Conservation (phyloP, 192 early-diverging fungal species). For the Entrophospora sp. region DNA sequence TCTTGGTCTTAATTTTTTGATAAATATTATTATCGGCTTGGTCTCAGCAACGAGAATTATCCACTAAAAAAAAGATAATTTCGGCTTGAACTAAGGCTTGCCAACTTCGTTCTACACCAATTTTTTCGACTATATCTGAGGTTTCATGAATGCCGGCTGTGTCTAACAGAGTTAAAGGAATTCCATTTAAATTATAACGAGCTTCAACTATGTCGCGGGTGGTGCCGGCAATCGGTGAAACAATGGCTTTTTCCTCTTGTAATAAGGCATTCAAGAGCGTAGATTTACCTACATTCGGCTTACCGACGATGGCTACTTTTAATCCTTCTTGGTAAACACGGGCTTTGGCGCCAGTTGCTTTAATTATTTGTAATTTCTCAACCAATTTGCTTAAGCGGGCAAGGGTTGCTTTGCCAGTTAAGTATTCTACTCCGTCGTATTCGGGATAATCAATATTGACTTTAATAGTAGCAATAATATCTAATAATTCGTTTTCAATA, state of each 20-base stretch:
- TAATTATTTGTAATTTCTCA: neutral
- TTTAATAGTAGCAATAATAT: conserved; percentile 9
- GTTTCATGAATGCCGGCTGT: neutral
- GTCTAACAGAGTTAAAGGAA: neutral
- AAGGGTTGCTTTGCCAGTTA: neutral
- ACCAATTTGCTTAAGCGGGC: neutral
- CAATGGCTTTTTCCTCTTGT: conserved; percentile 3
- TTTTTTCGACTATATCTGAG: neutral
- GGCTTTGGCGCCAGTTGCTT: neutral
- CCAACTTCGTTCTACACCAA: conserved; percentile 1
- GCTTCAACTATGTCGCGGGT: neutral
- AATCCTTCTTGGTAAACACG: conserved; percentile 1
- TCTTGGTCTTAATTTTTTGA: neutral
- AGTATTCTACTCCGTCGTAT: neutral
- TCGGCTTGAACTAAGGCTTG: conserved; percentile 5
- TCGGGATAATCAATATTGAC: conserved; percentile 1
- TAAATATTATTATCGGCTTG: neutral
- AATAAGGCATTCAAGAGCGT: neutral
- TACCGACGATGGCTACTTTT: conserved; percentile 1
- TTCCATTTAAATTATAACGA: neutral
- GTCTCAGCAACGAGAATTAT: neutral
- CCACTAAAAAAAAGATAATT: conserved; percentile 10
- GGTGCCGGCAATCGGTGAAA: neutral
- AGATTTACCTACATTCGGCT: conserved; percentile 1
- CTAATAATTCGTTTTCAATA: conserved; percentile 8